phyloP scores from a whole-genome alignment of 2,329 filamentous ascomycete genomes.

The Juglanconis sp. region DNA sequence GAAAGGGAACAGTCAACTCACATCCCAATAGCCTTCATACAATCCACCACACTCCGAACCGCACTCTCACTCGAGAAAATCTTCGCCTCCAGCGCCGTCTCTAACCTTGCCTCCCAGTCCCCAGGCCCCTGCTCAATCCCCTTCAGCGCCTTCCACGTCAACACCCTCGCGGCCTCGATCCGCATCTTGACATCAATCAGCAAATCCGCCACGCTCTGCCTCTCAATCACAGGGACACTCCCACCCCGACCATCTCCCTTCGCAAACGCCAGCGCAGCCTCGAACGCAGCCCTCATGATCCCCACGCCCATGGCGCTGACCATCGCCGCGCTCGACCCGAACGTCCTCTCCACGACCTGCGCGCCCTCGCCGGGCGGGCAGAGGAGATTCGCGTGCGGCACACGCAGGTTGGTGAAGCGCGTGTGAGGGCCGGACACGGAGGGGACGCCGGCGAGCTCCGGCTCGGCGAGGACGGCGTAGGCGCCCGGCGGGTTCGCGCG shows the following conservation, averaged over 20 bases:
- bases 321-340: conserved; percentile 43
- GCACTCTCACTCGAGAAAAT: conserved; percentile 47
- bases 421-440: conserved; percentile 48
- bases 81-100: conserved; percentile 47
- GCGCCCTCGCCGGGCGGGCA: conserved; percentile 40
- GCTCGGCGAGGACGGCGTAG: conserved; percentile 45
- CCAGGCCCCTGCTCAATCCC: conserved; percentile 37
- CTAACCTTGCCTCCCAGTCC: conserved; percentile 35
- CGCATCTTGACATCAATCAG: conserved; percentile 29
- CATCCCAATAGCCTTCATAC: conserved; percentile 51
- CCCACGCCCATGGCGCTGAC: conserved; percentile 54
- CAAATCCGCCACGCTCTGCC: conserved; percentile 50
- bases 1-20: conserved; percentile 17
- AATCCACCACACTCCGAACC: conserved; percentile 44
- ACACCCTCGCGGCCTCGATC: conserved; percentile 22
- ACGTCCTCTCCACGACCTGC: conserved; percentile 38
- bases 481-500: conserved; percentile 38
- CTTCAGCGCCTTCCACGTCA: conserved; percentile 50
- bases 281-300: conserved; percentile 52
- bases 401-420: conserved; percentile 43
- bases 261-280: conserved; percentile 47
- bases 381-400: conserved; percentile 46
- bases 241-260: conserved; percentile 45
- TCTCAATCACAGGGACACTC: conserved; percentile 40
- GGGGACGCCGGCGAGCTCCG: conserved; percentile 43